These are phyloP conservation scores for Lactarius psammicola DNA, from an alignment of 768 basidiomycete genomes.

Conservation along the genomic window DNA sequence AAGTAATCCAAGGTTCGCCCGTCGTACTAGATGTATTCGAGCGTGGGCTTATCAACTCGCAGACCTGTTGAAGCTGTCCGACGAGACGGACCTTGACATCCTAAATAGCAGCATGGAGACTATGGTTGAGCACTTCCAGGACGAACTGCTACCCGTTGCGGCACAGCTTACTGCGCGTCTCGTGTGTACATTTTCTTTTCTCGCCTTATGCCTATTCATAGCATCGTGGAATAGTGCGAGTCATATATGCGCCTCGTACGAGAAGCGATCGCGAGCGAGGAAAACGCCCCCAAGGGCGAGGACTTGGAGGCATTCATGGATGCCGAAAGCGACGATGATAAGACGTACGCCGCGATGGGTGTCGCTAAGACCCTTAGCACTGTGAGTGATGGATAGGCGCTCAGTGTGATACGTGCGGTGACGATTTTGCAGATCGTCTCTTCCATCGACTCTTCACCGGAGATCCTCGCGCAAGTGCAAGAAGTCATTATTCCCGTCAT, in stretches of 20 bases:
- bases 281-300: slow-evolving; percentile 46
- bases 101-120: slow-evolving; percentile 80
- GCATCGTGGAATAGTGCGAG: slow-evolving; percentile 54
- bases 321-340: slow-evolving; percentile 69
- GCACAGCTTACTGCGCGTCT: slow-evolving; percentile 74
- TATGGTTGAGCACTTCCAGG: slow-evolving; percentile 83
- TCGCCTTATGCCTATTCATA: slow-evolving; percentile 11
- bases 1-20: slow-evolving; percentile 74
- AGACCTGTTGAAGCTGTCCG: slow-evolving; percentile 88
- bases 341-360: slow-evolving; percentile 85
- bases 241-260: slow-evolving; percentile 77
- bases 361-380: slow-evolving; percentile 82
- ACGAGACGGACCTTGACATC: slow-evolving; percentile 86
- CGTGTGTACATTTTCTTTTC: slow-evolving; percentile 44
- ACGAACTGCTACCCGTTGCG: slow-evolving; percentile 81
- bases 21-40: not conserved
- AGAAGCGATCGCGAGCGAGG: slow-evolving; percentile 57
- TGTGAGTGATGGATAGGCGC: slow-evolving; percentile 41
- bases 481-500: slow-evolving; percentile 80
- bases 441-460: slow-evolving; percentile 68
- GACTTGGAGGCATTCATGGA: slow-evolving; percentile 56
- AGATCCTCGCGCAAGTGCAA: slow-evolving; percentile 76
- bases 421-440: slow-evolving; percentile 57
- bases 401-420: not conserved
- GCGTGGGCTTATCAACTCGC: slow-evolving; percentile 1